Base-by-base conservation (phyloP, 202 grass and related monocot species). In the Dendrocalamus latiflorus region DNA sequence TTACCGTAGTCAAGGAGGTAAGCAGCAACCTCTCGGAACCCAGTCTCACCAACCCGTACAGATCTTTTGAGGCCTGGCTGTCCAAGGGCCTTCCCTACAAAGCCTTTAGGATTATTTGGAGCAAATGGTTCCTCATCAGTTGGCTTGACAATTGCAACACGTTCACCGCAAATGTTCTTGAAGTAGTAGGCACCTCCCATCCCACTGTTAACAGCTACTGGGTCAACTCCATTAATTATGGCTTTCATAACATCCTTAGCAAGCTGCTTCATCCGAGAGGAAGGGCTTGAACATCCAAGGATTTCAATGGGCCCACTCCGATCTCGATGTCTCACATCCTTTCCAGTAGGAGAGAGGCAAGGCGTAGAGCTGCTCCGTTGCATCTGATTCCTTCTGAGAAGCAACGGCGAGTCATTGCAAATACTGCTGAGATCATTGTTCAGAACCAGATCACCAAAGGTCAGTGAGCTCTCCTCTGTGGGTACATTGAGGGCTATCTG, bases 41-140 rank as follows among this genome's bases (percentile, higher is more conserved):
- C 96, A 37, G 96, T 99, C 71, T 99, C 96, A 79, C 96, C 96
- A 81, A 99, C 89, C 7, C 89, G 89, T 77, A 99, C 96, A 48
- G 91, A 99, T 57, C 89, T 91, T 84, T 99, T 99, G 37, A 99
- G 86, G 61, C 96, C 96, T 70, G 93, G 96, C 68, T 94, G 89
- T 24, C 96, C 96, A 84, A 99, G 81, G 15, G 91, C 39, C 65
- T 88, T 99, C 4, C 96, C 93, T 26, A 93, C 87, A 83, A 96
- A 99, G 41, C 96, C 96, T 83, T 99, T 99, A 18, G 96, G 96
- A 81, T 99, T 99, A 68, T 99, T 99, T 18, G 96, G 96, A 80
- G 96, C 96, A 91, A 99, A 99, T 66, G 96, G 96, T 75, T 99
- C 96, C 87, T 99, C 96, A 43, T 99, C 96, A 4, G 96, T 99